Percentiles rank a stretch among this genome's conserved stretches.
Conservation (phyloP, 345 rosid genomes). For the Populus euphratica region DNA sequence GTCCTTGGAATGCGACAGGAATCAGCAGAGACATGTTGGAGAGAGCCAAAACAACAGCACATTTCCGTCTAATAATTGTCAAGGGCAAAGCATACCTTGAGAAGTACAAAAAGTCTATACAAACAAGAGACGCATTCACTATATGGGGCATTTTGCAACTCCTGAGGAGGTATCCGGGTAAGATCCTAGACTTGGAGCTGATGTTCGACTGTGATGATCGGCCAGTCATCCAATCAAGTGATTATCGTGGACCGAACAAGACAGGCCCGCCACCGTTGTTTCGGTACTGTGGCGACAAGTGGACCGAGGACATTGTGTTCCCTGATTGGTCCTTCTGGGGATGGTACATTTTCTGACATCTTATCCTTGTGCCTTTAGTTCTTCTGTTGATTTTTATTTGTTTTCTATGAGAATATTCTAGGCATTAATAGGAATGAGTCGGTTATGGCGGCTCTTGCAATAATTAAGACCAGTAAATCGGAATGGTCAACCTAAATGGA, state of each 20-base stretch:
- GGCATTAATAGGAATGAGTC: not conserved
- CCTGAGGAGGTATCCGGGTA: conserved; percentile 61
- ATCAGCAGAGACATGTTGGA: conserved; percentile 57
- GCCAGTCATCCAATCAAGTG: conserved; percentile 38
- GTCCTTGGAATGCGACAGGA: conserved; percentile 61
- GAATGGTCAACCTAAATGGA: no score
- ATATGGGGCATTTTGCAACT: conserved; percentile 79
- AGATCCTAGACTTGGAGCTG: conserved; percentile 66
- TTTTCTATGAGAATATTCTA: not conserved
- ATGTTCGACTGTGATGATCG: conserved; percentile 58
- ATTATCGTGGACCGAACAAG: conserved; percentile 31
- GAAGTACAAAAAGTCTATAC: conserved; percentile 44
- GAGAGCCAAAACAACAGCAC: conserved; percentile 45
- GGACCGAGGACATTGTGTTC: conserved; percentile 55
- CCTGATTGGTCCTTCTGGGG: conserved; percentile 96
- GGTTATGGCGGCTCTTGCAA: not conserved
- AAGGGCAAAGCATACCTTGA: conserved; percentile 57
- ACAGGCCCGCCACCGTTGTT: conserved; percentile 57
- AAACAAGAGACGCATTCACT: conserved; percentile 50
- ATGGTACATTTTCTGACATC: conserved; percentile 38
- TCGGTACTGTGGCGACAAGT: conserved; percentile 51
- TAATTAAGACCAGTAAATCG: not conserved
- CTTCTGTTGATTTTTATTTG: not conserved
- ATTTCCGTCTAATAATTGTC: conserved; percentile 53
- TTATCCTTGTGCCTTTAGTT: not conserved